Percentiles rank a stretch among this genome's conserved stretches.
These are phyloP conservation scores for Mikania micrantha DNA, from an alignment of 129 eudicot species.

Conservation along the genomic window DNA sequence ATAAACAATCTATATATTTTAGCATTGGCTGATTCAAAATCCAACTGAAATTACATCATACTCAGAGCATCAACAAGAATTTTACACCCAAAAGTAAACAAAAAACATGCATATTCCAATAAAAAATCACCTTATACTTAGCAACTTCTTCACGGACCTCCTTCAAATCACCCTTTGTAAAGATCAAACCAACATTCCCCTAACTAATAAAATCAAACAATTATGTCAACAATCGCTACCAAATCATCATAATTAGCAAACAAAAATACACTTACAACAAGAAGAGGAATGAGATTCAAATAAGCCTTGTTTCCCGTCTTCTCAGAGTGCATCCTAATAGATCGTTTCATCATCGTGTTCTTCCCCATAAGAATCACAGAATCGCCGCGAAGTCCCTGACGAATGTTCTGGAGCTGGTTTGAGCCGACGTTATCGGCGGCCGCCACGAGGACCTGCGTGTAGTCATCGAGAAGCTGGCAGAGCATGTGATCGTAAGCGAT, in stretches of 20 bases:
- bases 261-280: slow-evolving; percentile 39
- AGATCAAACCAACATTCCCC: slow-evolving; percentile 87
- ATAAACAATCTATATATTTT: no score
- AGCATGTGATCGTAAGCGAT: slow-evolving; percentile 62
- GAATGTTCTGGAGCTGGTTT: slow-evolving; percentile 59
- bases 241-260: not conserved
- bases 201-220: not conserved
- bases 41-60: no score
- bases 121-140: slow-evolving; percentile 57
- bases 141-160: slow-evolving; percentile 81
- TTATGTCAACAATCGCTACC: not conserved
- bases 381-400: slow-evolving; percentile 64
- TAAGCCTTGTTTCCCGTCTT: slow-evolving; percentile 60
- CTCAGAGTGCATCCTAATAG: slow-evolving; percentile 66
- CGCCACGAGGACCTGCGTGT: slow-evolving; percentile 59
- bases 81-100: no score
- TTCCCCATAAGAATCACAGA: slow-evolving; percentile 83
- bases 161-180: slow-evolving; percentile 76
- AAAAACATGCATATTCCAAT: no score
- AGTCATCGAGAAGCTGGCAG: slow-evolving; percentile 57
- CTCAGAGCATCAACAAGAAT: no score
- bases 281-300: slow-evolving; percentile 45
- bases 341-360: slow-evolving; percentile 90
- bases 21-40: no score
- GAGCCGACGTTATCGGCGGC: slow-evolving; percentile 85